Conservation (phyloP, 2,329 filamentous ascomycete species). For the Paecilomyces niveus region DNA sequence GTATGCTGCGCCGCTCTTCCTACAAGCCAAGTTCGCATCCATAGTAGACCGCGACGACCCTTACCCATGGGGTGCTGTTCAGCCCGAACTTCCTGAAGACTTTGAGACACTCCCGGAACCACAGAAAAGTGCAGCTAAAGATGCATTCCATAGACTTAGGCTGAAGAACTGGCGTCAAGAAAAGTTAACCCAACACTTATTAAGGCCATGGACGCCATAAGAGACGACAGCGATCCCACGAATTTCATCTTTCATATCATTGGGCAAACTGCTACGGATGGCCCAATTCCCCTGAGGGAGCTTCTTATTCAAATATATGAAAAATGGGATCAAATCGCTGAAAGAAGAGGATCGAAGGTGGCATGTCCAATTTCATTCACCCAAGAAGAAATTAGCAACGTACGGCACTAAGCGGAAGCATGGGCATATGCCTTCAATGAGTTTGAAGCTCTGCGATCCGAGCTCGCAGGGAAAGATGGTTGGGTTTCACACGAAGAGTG, state of each 20-base stretch:
- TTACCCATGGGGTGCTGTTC: slow-evolving; percentile 17
- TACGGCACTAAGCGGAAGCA: slow-evolving; percentile 8
- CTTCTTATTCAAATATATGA: slow-evolving; percentile 18
- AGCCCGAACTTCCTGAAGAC: slow-evolving; percentile 16
- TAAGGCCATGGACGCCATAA: slow-evolving; percentile 24
- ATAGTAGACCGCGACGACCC: slow-evolving; percentile 15
- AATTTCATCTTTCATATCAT: slow-evolving; percentile 16
- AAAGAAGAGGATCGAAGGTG: slow-evolving; percentile 4
- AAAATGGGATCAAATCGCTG: slow-evolving; percentile 13
- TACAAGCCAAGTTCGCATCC: slow-evolving; percentile 18
- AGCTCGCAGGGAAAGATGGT: slow-evolving; percentile 15
- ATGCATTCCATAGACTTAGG: slow-evolving; percentile 5
- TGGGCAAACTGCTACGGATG: slow-evolving; percentile 9
- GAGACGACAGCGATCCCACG: slow-evolving; percentile 37
- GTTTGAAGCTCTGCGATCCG: slow-evolving; percentile 10
- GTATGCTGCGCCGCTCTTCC: slow-evolving; percentile 17
- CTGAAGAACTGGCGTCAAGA: slow-evolving; percentile 13
- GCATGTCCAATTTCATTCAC: slow-evolving; percentile 15
- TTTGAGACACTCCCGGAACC: slow-evolving; percentile 12
- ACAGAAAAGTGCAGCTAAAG: slow-evolving; percentile 8
- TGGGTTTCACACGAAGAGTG: slow-evolving; percentile 20
- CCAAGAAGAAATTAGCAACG: slow-evolving; percentile 10
- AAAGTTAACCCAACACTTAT: slow-evolving; percentile 15
- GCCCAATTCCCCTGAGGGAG: slow-evolving; percentile 14
- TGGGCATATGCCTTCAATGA: slow-evolving; percentile 15